Evolutionary conservation across 2,329 filamentous ascomycete genomes (phyloP).

Genomic region (Botrytis fragariae): DNA sequence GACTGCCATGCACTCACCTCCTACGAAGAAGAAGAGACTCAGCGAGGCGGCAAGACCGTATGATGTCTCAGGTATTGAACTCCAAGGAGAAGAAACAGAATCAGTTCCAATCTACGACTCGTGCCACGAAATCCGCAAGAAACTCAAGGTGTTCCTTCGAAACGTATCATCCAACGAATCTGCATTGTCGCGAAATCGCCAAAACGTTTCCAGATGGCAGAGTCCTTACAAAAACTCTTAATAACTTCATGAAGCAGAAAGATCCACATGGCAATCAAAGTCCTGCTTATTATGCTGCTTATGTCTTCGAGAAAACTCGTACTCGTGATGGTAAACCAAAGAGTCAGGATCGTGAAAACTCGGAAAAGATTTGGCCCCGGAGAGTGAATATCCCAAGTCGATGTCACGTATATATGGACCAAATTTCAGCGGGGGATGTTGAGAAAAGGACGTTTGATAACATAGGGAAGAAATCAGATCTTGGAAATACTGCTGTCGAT

Average conservation of each 20-base stretch:
- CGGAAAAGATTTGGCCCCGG: slow-evolving; percentile 42
- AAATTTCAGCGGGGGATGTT: neutral
- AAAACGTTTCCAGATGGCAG: neutral
- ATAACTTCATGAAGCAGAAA: neutral
- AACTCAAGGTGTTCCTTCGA: neutral
- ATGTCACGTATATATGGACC: neutral
- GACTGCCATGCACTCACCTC: neutral
- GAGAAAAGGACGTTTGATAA: neutral
- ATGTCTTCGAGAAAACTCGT: slow-evolving; percentile 58
- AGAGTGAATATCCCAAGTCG: neutral
- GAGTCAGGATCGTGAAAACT: slow-evolving; percentile 49
- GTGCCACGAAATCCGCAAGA: neutral
- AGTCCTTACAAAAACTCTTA: neutral
- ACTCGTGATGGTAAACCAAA: slow-evolving; percentile 52
- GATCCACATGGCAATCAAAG: slow-evolving; percentile 29
- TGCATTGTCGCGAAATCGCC: neutral
- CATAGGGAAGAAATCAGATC: neutral
- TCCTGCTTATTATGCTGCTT: slow-evolving; percentile 51
- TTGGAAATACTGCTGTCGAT: neutral
- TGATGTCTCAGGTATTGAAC: neutral
- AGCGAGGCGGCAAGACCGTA: neutral
- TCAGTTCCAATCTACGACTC: neutral
- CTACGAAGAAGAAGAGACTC: neutral
- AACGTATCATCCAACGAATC: neutral
- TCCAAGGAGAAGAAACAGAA: neutral